These are phyloP conservation scores for Fistulifera solaris DNA, from an alignment of 108 stramenopile species.

Conservation along the genomic window DNA sequence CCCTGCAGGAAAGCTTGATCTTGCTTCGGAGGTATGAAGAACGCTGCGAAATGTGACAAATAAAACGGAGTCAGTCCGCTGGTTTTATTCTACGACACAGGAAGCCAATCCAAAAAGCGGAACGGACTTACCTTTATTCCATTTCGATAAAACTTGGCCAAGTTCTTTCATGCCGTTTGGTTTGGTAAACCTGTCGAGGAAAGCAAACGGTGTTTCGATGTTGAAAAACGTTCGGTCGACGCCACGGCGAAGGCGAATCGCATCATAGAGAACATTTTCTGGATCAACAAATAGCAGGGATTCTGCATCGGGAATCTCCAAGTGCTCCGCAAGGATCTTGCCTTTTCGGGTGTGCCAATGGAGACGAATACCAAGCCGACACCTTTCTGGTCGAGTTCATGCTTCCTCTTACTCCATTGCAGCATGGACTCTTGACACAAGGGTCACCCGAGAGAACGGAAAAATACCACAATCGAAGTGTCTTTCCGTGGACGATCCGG, in stretches of 20 bases:
- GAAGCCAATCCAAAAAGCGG: too few species aligned
- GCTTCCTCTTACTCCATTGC: slow-evolving; percentile 42
- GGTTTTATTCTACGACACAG: too few species aligned
- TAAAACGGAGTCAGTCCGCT: too few species aligned
- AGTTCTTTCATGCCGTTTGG: slow-evolving; percentile 32
- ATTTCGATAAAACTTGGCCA: slow-evolving; percentile 51
- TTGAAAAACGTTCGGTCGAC: slow-evolving; percentile 51
- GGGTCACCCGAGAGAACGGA: slow-evolving; percentile 72
- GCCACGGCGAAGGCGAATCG: slow-evolving; percentile 44
- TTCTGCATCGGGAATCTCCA: slow-evolving; percentile 30
- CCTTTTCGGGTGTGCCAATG: slow-evolving; percentile 60
- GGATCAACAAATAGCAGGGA: slow-evolving; percentile 60
- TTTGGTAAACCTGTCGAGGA: slow-evolving; percentile 37
- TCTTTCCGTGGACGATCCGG: too few species aligned
- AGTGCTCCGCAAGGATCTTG: slow-evolving; percentile 38
- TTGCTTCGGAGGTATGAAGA: slow-evolving; percentile 59
- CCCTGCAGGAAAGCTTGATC: slow-evolving; percentile 67
- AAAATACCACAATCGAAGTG: slow-evolving; percentile 49
- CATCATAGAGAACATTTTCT: slow-evolving; percentile 45
- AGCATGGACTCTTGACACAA: slow-evolving; percentile 78
- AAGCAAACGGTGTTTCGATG: slow-evolving; percentile 48
- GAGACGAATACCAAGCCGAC: slow-evolving; percentile 44
- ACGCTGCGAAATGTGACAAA: slow-evolving; percentile 28
- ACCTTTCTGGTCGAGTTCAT: slow-evolving; percentile 38
- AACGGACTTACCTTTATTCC: slow-evolving; percentile 44